Evolutionary conservation across 768 basidiomycete genomes (phyloP), one percentile per base, ranked within the genome.

Genomic region (Bullera alba): DNA sequence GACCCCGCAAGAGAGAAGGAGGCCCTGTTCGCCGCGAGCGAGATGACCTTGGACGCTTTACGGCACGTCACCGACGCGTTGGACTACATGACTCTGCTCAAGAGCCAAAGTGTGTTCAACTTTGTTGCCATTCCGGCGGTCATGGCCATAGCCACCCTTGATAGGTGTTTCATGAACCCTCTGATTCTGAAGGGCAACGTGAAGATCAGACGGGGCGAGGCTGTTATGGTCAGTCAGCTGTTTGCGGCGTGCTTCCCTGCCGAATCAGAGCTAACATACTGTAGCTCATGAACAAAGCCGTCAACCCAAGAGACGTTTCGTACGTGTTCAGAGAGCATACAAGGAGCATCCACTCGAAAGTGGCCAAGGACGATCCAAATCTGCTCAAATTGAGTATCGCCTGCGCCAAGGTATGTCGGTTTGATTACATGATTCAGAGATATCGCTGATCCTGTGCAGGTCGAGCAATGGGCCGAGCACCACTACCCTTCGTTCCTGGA

Each of bases 121-220:
- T 96, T 97, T 74, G 90, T 87, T 60, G 89, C 93, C 0, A 86
- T 97, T 51, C 93, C 93, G 5, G 86, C 84, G 16, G 80, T 84
- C 12, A 96, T 97, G 92, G 91, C 93, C 0, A 84, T 99, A 57
- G 92, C 93, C 8, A 97, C 93, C 6, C 78, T 99, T 19, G 81
- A 84, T 43, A 73, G 87, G 39, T 93, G 90, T 72, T 96, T 91
- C 76, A 91, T 88, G 87, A 97, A 97, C 74, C 80, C 80, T 6
- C 76, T 75, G 6, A 85, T 96, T 79, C 82, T 96, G 73, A 79
- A 84, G 58, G 74, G 79, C 62, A 92, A 95, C 69, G 83, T 95
- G 69, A 97, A 99, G 75, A 99, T 99, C 55, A 80, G 92, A 51
- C 91, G 90, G 68, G 90, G 89, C 1, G 81, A 83, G 58, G 90